These are phyloP conservation scores for Acrodontium crateriforme DNA, from an alignment of 2,329 filamentous ascomycete species.

Conservation along the genomic window DNA sequence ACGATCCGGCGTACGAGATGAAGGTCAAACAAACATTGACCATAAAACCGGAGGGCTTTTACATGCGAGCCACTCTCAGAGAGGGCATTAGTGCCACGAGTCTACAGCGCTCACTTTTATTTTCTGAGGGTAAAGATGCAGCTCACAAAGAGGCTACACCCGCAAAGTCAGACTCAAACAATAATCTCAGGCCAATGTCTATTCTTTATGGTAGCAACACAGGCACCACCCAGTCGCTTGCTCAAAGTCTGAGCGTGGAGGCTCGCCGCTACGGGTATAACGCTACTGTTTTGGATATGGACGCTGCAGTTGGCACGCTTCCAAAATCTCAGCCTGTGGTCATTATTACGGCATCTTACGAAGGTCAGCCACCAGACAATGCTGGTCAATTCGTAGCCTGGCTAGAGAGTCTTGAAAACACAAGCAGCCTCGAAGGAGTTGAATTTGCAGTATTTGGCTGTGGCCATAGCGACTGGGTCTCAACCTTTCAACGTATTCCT, in stretches of 20 bases:
- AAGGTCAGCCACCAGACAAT: slow-evolving; percentile 62
- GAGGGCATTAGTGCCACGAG: slow-evolving; percentile 30
- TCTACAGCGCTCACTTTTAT: slow-evolving; percentile 25
- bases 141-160: neutral
- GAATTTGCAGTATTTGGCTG: slow-evolving; percentile 59
- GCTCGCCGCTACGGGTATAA: slow-evolving; percentile 47
- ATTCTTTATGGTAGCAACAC: slow-evolving; percentile 63
- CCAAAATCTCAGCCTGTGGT: slow-evolving; percentile 48
- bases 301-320: slow-evolving; percentile 47
- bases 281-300: slow-evolving; percentile 42
- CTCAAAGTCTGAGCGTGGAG: slow-evolving; percentile 47
- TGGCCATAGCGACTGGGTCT: slow-evolving; percentile 42
- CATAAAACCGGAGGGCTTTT: slow-evolving; percentile 50
- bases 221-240: slow-evolving; percentile 59
- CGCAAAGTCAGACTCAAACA: slow-evolving; percentile 1
- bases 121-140: slow-evolving; percentile 3
- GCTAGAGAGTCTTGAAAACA: slow-evolving; percentile 41
- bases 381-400: slow-evolving; percentile 54
- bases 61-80: slow-evolving; percentile 45
- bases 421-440: slow-evolving; percentile 40
- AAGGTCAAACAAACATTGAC: slow-evolving; percentile 44
- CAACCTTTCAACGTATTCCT: slow-evolving; percentile 55
- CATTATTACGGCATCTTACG: slow-evolving; percentile 58
- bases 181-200: slow-evolving; percentile 29
- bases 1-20: slow-evolving; percentile 47